phyloP scores from a whole-genome alignment of 306 rosid genomes.

The Abrus pulchellus region DNA sequence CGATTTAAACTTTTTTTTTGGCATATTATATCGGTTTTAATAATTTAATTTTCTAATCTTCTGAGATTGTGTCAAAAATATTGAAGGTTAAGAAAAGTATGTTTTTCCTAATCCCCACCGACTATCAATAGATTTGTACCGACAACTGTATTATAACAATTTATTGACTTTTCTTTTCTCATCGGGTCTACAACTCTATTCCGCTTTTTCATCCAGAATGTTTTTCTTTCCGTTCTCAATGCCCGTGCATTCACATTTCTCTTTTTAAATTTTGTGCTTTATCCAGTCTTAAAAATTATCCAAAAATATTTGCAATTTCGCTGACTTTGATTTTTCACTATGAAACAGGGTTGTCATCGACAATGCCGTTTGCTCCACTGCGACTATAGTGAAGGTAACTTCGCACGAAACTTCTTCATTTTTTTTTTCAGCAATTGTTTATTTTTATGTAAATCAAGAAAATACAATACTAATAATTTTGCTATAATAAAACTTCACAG shows the following conservation, averaged over 20 bases:
- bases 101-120: constrained; percentile 42
- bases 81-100: constrained; percentile 30
- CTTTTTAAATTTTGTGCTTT: not conserved
- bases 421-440: not conserved
- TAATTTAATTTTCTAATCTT: constrained; percentile 12
- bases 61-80: constrained; percentile 19
- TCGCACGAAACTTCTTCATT: constrained; percentile 4
- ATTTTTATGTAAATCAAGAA: not conserved
- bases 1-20: not conserved
- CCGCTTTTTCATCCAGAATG: constrained; percentile 33
- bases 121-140: constrained; percentile 41
- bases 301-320: constrained; percentile 11
- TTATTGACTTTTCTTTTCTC: constrained; percentile 47
- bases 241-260: not conserved
- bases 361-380: constrained; percentile 83
- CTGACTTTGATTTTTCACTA: constrained; percentile 56
- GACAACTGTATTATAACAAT: constrained; percentile 41
- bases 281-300: not conserved
- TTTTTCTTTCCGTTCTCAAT: not conserved
- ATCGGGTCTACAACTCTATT: constrained; percentile 15
- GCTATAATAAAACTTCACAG: constrained; percentile 52
- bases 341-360: constrained; percentile 87
- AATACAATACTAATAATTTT: constrained; percentile 1
- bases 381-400: constrained; percentile 90
- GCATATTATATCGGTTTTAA: not conserved